These are phyloP conservation scores for Nigrograna mackinnonii DNA, from an alignment of 2,329 filamentous ascomycete genomes.

Conservation along the genomic window DNA sequence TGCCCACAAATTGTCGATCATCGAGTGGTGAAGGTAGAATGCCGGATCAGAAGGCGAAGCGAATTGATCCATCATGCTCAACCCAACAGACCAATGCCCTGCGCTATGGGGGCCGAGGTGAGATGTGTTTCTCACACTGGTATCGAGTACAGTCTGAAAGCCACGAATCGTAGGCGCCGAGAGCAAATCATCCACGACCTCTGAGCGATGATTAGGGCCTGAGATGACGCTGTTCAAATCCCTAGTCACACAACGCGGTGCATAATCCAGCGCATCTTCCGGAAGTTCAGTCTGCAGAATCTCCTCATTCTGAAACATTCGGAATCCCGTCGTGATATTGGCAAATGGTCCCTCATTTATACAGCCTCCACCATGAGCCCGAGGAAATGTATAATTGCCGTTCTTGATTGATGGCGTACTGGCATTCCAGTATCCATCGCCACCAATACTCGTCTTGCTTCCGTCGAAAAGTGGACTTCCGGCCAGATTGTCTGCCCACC, in stretches of 20 bases:
- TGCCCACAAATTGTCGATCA: conserved; percentile 51
- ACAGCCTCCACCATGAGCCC: neutral
- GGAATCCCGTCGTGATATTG: neutral
- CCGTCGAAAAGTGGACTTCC: conserved; percentile 51
- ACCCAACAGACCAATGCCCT: neutral
- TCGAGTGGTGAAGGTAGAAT: conserved; percentile 51
- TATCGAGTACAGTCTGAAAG: neutral
- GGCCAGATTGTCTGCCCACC: neutral
- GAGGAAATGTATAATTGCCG: neutral
- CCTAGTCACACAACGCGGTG: neutral
- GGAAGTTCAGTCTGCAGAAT: neutral
- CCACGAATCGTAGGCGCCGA: neutral
- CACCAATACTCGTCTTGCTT: conserved; percentile 45
- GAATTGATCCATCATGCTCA: neutral
- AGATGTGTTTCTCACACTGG: too few species aligned
- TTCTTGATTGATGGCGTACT: neutral
- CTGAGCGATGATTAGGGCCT: neutral
- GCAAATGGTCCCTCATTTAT: neutral
- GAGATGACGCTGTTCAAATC: neutral
- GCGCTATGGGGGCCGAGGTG: neutral
- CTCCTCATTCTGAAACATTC: neutral
- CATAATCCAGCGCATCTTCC: neutral
- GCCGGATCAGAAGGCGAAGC: conserved; percentile 20
- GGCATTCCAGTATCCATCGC: conserved; percentile 40
- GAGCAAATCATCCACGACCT: neutral